Evolutionary conservation across 352 stramenopile genomes (phyloP).

Genomic region (Phytophthora sp.): DNA sequence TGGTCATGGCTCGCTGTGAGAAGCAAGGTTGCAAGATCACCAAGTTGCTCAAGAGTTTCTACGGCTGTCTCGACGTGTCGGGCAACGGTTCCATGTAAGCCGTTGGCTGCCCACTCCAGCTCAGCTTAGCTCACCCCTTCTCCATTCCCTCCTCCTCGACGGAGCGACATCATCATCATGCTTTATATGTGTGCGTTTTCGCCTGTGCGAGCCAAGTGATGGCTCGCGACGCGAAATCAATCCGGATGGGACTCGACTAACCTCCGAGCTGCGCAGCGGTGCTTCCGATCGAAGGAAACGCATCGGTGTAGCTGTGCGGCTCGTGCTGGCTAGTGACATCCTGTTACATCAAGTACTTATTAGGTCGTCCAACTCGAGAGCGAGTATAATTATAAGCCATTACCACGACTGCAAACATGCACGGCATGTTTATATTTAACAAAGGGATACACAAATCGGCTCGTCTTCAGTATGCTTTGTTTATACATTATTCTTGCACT

Average conservation of each 20-base stretch:
- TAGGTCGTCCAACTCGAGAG: slow-evolving; percentile 23
- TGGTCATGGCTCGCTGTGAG: slow-evolving; percentile 79
- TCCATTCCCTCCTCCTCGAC: background rate
- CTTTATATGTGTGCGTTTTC: slow-evolving; percentile 27
- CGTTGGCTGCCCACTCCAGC: background rate
- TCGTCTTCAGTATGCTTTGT: background rate
- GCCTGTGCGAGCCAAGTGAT: slow-evolving; percentile 16
- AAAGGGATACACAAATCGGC: slow-evolving; percentile 4
- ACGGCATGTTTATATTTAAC: slow-evolving; percentile 38
- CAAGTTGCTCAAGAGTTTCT: slow-evolving; percentile 89
- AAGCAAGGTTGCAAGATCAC: slow-evolving; percentile 83
- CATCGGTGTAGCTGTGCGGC: slow-evolving; percentile 10
- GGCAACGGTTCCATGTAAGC: slow-evolving; percentile 56
- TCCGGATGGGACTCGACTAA: background rate
- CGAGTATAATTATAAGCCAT: slow-evolving; percentile 32
- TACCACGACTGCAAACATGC: slow-evolving; percentile 29
- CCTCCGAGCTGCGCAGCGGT: slow-evolving; percentile 3
- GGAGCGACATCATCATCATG: slow-evolving; percentile 4
- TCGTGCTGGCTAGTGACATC: background rate
- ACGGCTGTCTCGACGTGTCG: slow-evolving; percentile 63
- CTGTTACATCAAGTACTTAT: slow-evolving; percentile 31
- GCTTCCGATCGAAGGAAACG: slow-evolving; percentile 46
- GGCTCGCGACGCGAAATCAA: slow-evolving; percentile 10
- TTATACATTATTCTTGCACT: background rate
- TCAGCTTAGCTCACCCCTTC: background rate